Evolutionary conservation across 805 yeast species (phyloP), one percentile per base, ranked within the genome.

Genomic region (Jamesozyma hellenica): DNA sequence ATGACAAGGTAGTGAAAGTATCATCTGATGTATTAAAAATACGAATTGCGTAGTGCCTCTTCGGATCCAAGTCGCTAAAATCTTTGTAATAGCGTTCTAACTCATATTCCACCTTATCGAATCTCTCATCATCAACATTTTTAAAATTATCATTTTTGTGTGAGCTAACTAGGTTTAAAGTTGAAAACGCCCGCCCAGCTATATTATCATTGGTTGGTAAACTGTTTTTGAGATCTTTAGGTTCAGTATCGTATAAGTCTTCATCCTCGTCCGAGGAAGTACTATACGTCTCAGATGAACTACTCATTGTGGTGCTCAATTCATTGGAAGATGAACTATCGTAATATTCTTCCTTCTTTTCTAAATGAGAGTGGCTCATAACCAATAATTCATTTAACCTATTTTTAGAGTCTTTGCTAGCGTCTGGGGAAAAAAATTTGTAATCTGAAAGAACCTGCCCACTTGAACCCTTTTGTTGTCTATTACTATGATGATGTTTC

Each of bases 21-120:
- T 87, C 82, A 50, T 86, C 88, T 21, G 23, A 21, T 42, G 84
- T 94, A 42, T 82, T 77, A 64, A 82, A 87, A 1, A 90, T 79
- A 44, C 95, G 76, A 17, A 90, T 66, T 3, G 59, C 63, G 34
- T 62, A 64, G 35, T 53, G 58, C 29, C 55, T 52, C 9, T 51
- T 52, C 28, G 55, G 50, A 42, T 60, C 54, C 28, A 60, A 48
- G 30, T 58, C 62, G 32, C 58, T 57, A 18, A 58, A 59, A 32
- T 64, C 61, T 33, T 56, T 59, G 29, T 61, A 64, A 38, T 60
- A 66, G 3, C 56, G 56, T 34, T 61, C 66, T 38, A 61, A 53
- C 32, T 62, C 61, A 42, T 56, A 58, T 29, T 64, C 68, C 4
- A 60, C 68, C 29, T 58, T 57, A 34, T 63, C 67, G 27, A 48